Evolutionary conservation across 1,139 yeast genomes (phyloP), one percentile per base, ranked within the genome.

Genomic region (Pneumocystis sp.): DNA sequence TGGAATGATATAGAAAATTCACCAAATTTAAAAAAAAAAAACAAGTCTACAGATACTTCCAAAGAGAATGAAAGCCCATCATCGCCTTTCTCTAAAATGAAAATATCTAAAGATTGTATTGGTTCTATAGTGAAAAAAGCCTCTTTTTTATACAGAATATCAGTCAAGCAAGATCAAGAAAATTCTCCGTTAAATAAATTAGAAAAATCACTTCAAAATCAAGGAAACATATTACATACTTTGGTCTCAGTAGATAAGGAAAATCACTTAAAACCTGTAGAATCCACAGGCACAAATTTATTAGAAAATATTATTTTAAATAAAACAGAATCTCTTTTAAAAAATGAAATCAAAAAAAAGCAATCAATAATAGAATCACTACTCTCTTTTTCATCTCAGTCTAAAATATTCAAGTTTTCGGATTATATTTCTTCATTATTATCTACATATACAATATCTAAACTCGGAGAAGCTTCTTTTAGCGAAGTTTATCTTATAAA

Each of bases 401-500:
- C 17, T 21, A 10, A 50, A 6, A 29, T 50, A 25, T 25, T 25
- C 10, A 17, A 50, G 1, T 50, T 50, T 25, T 50, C 66, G 1
- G 61, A 50, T 19, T 40, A 31, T 17, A 61, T 65, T 57, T 61
- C 39, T 10, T 57, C 61, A 3, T 60, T 61, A 7, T 21, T 64
- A n/a, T 17, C n/a, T 17, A 44, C 12, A 15, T 35, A 25, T 6
- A 25, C 34, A 7, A 21, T 71, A 29, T 35, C 61, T 19, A 80
- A 80, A 68, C 73, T 81, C 31, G 77, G 79, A 17, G 82, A 81
- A 69, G 80, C 83, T 3, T 75, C 81, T 1, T 78, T 74, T 70
- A 75, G 80, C 66, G 83, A 82, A 68, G 80, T 81, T 15, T 81
- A 74, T 66, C 70, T 74, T 6, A 74, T 64, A 25, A 59, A 44